These are phyloP conservation scores for Emmonsiellopsis sp. DNA, from an alignment of 2,329 filamentous ascomycete genomes.

Conservation along the genomic window DNA sequence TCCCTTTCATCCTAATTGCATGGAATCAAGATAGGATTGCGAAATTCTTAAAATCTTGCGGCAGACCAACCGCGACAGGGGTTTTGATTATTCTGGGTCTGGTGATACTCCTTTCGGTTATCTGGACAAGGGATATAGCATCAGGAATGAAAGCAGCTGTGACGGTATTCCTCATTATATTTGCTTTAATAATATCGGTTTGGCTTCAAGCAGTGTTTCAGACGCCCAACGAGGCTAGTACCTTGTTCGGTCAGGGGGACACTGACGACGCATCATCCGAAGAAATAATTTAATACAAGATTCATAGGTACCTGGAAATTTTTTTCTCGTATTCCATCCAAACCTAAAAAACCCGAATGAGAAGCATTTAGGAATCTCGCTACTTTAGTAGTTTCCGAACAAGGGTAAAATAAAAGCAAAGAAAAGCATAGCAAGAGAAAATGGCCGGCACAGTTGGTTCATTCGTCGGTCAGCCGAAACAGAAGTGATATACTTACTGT, in stretches of 20 bases:
- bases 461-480: slow-evolving; percentile 45
- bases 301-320: no score
- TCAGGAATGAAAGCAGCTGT: slow-evolving; percentile 8
- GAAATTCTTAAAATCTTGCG: slow-evolving; percentile 1
- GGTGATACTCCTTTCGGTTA: slow-evolving; percentile 3
- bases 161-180: slow-evolving; percentile 3
- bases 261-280: no score
- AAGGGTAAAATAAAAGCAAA: no score
- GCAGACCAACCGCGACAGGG: not conserved
- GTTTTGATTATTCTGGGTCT: not conserved
- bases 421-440: not conserved
- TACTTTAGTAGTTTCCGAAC: no score
- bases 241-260: no score
- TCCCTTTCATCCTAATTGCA: slow-evolving; percentile 6
- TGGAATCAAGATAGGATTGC: slow-evolving; percentile 7
- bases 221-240: not conserved
- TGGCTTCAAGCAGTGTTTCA: not conserved
- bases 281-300: no score
- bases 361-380: no score
- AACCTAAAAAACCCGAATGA: no score
- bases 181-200: not conserved
- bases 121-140: slow-evolving; percentile 5
- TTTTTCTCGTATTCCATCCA: no score
- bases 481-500: slow-evolving; percentile 84
- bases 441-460: not conserved